phyloP scores from a whole-genome alignment of 306 rosid species.

The Cucumis cinereus region DNA sequence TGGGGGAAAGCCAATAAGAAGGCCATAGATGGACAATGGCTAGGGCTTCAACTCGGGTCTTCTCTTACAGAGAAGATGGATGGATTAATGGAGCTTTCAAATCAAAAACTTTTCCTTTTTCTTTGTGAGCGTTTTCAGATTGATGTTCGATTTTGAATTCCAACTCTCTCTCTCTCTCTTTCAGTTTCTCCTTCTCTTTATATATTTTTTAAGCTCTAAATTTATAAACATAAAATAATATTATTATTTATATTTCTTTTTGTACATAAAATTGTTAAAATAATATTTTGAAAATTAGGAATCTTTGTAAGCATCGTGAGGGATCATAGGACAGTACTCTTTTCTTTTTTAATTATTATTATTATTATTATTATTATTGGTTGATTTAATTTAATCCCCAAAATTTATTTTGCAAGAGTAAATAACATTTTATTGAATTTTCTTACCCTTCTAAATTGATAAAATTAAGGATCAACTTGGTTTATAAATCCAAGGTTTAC shows the following conservation, averaged over 20 bases:
- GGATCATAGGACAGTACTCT: background rate
- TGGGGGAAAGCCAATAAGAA: constrained; percentile 3
- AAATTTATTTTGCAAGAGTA: no score
- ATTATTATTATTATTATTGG: no score
- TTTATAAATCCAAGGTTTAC: no score
- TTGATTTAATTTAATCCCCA: no score
- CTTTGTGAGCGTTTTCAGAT: background rate
- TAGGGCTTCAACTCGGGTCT: constrained; percentile 24
- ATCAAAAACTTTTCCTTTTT: background rate
- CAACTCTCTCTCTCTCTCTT: background rate
- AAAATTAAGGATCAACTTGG: no score
- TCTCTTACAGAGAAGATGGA: constrained; percentile 2
- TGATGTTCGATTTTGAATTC: constrained; percentile 6
- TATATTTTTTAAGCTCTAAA: background rate
- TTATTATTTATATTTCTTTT: background rate
- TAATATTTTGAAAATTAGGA: background rate
- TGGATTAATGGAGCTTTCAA: constrained; percentile 9
- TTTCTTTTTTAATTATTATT: no score
- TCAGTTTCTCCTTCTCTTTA: background rate
- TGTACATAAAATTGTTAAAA: background rate
- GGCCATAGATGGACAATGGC: constrained; percentile 18
- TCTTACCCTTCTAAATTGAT: no score
- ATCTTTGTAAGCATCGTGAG: constrained; percentile 1
- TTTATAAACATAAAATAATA: background rate
- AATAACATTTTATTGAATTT: no score